Conservation (phyloP, 192 early-diverging fungal genomes). For the Linnemannia zychae region DNA sequence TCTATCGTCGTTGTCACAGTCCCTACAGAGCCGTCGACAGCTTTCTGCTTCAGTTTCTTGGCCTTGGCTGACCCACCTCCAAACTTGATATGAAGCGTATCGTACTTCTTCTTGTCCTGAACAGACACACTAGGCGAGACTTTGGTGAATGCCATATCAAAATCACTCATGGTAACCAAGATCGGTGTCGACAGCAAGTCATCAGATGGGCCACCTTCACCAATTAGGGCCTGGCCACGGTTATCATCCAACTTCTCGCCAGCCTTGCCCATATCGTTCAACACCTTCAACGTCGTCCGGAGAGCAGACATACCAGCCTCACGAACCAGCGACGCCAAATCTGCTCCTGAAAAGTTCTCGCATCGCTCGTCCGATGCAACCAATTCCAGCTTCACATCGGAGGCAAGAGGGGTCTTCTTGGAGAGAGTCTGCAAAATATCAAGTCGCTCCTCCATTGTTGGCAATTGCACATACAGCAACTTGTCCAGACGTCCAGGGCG, state of each 20-base stretch:
- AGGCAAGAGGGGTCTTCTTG: constrained; percentile 79
- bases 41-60: constrained; percentile 40
- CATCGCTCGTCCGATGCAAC: constrained; percentile 77
- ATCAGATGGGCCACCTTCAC: constrained; percentile 10
- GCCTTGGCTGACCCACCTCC: constrained; percentile 53
- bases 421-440: constrained; percentile 90
- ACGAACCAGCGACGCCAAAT: constrained; percentile 81
- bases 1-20: background rate
- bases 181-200: constrained; percentile 57
- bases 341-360: constrained; percentile 82
- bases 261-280: constrained; percentile 57
- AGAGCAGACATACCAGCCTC: constrained; percentile 89
- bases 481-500: constrained; percentile 97
- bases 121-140: constrained; percentile 86
- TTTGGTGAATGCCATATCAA: constrained; percentile 85
- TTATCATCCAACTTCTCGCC: constrained; percentile 46
- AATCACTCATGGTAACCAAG: constrained; percentile 73
- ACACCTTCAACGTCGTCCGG: constrained; percentile 63
- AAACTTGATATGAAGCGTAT: constrained; percentile 60
- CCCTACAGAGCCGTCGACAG: constrained; percentile 8
- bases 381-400: constrained; percentile 67
- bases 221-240: constrained; percentile 26
- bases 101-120: constrained; percentile 61
- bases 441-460: constrained; percentile 79
- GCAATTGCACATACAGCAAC: constrained; percentile 97